phyloP scores from a whole-genome alignment of 2,329 filamentous ascomycete species.

The Sporothrix pallida region DNA sequence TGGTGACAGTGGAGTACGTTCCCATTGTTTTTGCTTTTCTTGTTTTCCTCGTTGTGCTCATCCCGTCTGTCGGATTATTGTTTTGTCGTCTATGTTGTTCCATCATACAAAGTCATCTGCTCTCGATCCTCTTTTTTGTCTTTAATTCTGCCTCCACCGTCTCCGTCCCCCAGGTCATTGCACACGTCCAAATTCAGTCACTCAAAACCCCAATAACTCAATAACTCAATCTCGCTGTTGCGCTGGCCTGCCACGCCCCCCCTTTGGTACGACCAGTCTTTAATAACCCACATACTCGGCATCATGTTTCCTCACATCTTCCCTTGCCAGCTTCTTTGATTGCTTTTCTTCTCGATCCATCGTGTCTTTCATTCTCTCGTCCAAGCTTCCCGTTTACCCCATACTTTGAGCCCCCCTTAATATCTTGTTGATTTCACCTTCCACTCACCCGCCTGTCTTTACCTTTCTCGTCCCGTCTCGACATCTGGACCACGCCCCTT shows the following conservation, averaged over 20 bases:
- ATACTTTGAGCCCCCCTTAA: slow-evolving; percentile 21
- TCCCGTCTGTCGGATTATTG: too few species aligned
- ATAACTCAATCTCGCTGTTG: slow-evolving; percentile 3
- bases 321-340: slow-evolving; percentile 13
- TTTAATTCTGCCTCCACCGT: not conserved
- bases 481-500: slow-evolving; percentile 6
- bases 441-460: slow-evolving; percentile 7
- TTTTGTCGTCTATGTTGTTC: not conserved
- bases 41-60: not conserved
- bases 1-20: slow-evolving; percentile 21
- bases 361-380: slow-evolving; percentile 1
- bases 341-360: not conserved
- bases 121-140: not conserved
- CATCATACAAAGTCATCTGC: not conserved
- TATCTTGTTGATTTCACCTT: slow-evolving; percentile 7
- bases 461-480: slow-evolving; percentile 10
- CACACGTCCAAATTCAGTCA: too few species aligned
- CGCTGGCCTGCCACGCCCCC: slow-evolving; percentile 1
- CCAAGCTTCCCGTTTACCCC: slow-evolving; percentile 14
- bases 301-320: slow-evolving; percentile 27
- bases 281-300: slow-evolving; percentile 28
- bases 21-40: not conserved
- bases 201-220: too few species aligned
- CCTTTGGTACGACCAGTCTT: slow-evolving; percentile 25
- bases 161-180: not conserved